phyloP scores from a whole-genome alignment of 2,329 filamentous ascomycete genomes.

The Elsinoe ampelina region DNA sequence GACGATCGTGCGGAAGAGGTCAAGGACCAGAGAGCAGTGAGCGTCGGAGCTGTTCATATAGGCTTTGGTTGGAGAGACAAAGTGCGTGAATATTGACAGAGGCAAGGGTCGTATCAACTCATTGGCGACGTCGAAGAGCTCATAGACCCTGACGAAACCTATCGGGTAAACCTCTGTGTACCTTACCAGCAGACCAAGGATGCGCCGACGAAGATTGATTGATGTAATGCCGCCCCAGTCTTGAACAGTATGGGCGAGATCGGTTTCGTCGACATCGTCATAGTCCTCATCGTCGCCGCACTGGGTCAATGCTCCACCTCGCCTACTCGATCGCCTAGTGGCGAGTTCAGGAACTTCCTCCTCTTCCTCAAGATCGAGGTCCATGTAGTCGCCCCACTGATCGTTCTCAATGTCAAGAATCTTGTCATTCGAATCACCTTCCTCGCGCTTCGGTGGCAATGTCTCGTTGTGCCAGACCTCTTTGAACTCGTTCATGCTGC shows the following conservation, averaged over 20 bases:
- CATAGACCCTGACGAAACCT: conserved; percentile 42
- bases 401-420: conserved; percentile 50
- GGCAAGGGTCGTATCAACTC: conserved; percentile 51
- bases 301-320: neutral
- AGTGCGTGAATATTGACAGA: conserved; percentile 47
- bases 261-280: conserved; percentile 17
- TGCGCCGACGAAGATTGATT: conserved; percentile 51
- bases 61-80: conserved; percentile 41
- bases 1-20: conserved; percentile 43
- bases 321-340: neutral
- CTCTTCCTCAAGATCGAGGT: conserved; percentile 44
- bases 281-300: conserved; percentile 25
- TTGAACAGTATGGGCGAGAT: conserved; percentile 11
- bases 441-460: conserved; percentile 35
- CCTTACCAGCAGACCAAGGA: conserved; percentile 46
- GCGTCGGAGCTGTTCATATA: conserved; percentile 27
- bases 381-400: conserved; percentile 51
- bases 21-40: conserved; percentile 45
- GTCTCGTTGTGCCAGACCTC: conserved; percentile 63
- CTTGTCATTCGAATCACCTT: conserved; percentile 40
- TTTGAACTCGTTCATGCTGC: conserved; percentile 46
- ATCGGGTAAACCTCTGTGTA: conserved; percentile 32
- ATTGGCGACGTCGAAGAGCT: conserved; percentile 52
- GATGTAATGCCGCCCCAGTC: conserved; percentile 42
- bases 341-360: conserved; percentile 20